Base-by-base conservation (phyloP, 2,329 filamentous ascomycete genomes). In the Fusarium albidum region DNA sequence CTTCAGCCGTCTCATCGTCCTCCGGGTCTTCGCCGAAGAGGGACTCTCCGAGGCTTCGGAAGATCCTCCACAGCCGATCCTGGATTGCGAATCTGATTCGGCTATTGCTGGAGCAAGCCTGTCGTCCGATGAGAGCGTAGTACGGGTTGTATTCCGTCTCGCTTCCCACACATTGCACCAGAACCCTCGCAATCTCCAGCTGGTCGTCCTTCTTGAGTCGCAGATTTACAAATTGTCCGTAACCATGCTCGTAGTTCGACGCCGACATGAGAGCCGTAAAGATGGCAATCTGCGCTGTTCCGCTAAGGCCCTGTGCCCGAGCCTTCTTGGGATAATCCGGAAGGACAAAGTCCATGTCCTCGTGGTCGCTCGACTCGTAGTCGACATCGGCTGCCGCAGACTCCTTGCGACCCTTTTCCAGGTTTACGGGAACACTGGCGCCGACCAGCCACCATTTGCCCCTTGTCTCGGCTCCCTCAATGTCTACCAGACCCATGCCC, bases 391-490 rank as follows among this genome's bases (percentile, higher is more conserved):
- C 64, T 33, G 78, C 79, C 6, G 12, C 32, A n/a, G 41, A 34
- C 15, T 56, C 44, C 52, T 37, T 64, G 49, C 42, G 52, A 11
- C 48, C 53, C 31, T 62, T 61, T 25, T 61, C 35, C 6, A 60
- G 50, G 43, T 70, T 74, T 15, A 55, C 83, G 5, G 82, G 77
- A 85, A 94, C 97, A 72, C 92, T 96, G n/a, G 95, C 94, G 44
- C 95, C 95, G 6, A 98, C 91, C 15, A 98, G 84, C 95, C 95
- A 99, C 95, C 95, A 99, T 77, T 96, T 97, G 1, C 95, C 95
- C 69, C 88, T 90, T 69, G 90, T 94, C 33, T 94, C 90, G 1
- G 89, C 88, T 57, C 93, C 85, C 58, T 86, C 86, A 44, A 99
- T 91, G 67, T 99, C 95, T 31, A 83, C 80, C 5, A 97, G 80